Evolutionary conservation across 306 rosid species (phyloP), one percentile per base, ranked within the genome.

Genomic region (Vachellia collinsii): DNA sequence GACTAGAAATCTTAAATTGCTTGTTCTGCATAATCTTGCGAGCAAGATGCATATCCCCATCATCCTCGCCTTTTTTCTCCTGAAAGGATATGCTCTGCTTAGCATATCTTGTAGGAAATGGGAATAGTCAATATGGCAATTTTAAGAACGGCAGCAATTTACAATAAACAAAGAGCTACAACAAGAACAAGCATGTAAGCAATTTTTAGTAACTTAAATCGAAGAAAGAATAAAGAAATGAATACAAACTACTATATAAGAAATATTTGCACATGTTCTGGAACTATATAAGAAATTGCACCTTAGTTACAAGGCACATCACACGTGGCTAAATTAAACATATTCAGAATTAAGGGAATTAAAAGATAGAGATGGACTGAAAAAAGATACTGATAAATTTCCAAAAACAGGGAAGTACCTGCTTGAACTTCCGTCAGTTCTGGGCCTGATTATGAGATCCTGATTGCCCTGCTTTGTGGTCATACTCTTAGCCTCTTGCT

Each of bases 11-110:
- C 47, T 77, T 95, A 77, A 81, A 95, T 63, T 79, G 82, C 82
- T 93, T 93, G 88, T 95, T 95, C 82, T 85, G 93, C 93, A 86
- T 87, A 63, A 93, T 95, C 62, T 74, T 93, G 79, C 36, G 86
- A 77, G 99, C 99, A 75, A 95, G 93, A 88, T 94, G 86, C 94
- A 84, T 82, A 83, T 94, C 98, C 66, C 80, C 82, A 73, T 94
- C 98, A 78, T 92, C 97, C 79, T 89, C 98, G 74, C 77, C 88
- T 80, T 86, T 90, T 87, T 85, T 90, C 85, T 80, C 87, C 19
- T 78, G 82, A 78, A 85, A 44, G 69, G 91, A 79, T 75, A 69
- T 72, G 64, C 82, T 93, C 74, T 82, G 89, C 77, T 75, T 74
- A 64, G 80, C 83, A 83, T 84, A 75, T 81, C 97, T 94, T 70